These are phyloP conservation scores for Anisodus acutangulus DNA, from an alignment of 257 asterid species.

Conservation along the genomic window DNA sequence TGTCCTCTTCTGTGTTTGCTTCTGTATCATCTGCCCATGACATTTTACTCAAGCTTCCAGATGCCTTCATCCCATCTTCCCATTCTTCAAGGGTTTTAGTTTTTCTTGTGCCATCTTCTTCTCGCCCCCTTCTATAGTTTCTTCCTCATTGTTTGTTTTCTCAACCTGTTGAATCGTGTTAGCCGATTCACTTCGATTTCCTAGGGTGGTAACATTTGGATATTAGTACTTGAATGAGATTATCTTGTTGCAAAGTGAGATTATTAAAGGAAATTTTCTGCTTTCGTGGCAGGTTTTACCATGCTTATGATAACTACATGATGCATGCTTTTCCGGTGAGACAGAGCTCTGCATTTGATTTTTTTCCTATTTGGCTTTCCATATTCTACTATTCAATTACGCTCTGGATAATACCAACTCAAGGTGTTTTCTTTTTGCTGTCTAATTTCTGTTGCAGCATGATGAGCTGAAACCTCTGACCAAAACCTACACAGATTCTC, in stretches of 20 bases:
- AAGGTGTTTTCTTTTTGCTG: not conserved
- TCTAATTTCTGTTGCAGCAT: conserved; percentile 61
- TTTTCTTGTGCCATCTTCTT: no score
- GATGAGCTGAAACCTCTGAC: conserved; percentile 95
- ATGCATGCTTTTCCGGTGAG: conserved; percentile 92
- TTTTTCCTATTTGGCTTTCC: not conserved
- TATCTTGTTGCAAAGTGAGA: not conserved
- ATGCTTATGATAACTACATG: conserved; percentile 96
- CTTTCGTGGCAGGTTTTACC: conserved; percentile 80
- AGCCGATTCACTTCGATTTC: no score
- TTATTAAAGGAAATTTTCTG: conserved; percentile 4
- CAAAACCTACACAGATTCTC: conserved; percentile 79
- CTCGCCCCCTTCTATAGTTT: no score
- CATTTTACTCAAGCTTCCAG: no score
- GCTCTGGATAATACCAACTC: not conserved
- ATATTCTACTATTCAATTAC: not conserved
- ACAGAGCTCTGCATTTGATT: conserved; percentile 18
- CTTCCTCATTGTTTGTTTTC: not conserved
- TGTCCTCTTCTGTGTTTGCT: no score
- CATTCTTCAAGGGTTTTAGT: no score
- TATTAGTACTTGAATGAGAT: not conserved
- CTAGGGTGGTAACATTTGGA: not conserved
- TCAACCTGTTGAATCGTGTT: conserved; percentile 35
- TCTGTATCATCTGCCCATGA: no score
- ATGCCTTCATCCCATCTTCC: no score